Conservation (phyloP, 2,329 filamentous ascomycete species). For the Paecilomyces formosus region DNA sequence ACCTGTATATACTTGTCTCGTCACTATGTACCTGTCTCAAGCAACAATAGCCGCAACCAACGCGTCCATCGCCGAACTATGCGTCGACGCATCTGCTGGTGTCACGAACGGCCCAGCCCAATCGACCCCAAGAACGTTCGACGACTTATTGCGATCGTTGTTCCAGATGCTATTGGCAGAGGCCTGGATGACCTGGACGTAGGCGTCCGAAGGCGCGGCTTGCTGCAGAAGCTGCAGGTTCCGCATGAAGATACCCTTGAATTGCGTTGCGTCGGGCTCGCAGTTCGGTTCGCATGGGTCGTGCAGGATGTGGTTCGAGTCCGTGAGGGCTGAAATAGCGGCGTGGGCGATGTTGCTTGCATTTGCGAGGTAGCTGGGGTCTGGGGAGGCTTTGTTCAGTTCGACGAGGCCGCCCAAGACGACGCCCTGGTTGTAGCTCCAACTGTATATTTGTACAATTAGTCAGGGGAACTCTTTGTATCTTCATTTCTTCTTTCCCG, state of each 20-base stretch:
- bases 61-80: constrained; percentile 59
- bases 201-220: constrained; percentile 43
- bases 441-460: constrained; percentile 20
- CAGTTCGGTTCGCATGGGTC: constrained; percentile 50
- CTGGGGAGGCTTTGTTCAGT: constrained; percentile 36
- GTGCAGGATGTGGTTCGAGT: constrained; percentile 43
- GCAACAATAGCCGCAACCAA: constrained; percentile 50
- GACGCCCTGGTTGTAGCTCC: constrained; percentile 56
- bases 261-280: constrained; percentile 50
- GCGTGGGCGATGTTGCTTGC: constrained; percentile 47
- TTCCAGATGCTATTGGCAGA: constrained; percentile 63
- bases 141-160: constrained; percentile 43
- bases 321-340: constrained; percentile 41
- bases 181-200: constrained; percentile 47
- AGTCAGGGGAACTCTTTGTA: no score
- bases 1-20: no score
- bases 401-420: constrained; percentile 52
- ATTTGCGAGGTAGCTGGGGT: constrained; percentile 34
- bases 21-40: not conserved
- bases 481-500: no score
- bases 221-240: constrained; percentile 55
- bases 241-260: constrained; percentile 65
- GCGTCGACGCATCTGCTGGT: constrained; percentile 50
- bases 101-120: constrained; percentile 56
- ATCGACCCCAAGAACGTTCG: constrained; percentile 51